Evolutionary conservation across 441 rosid species (phyloP), one percentile per base, ranked within the genome.

Genomic region (Sinapis alba): DNA sequence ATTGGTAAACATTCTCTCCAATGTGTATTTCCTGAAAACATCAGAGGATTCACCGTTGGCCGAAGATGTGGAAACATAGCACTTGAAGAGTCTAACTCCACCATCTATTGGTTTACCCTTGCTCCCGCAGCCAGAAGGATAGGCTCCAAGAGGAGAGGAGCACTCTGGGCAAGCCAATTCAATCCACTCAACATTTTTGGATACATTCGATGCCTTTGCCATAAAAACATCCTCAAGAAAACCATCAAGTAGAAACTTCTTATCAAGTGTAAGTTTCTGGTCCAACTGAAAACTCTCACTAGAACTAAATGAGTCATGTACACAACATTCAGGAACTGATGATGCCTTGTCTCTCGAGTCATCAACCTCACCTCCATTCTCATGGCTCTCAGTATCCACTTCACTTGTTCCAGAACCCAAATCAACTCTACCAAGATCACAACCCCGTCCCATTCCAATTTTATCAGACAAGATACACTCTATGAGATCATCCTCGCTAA

Each of bases 81-180:
- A 89, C 78, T 95, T 95, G 65, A 89, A 90, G 67, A 95, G 82
- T 75, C 96, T 84, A 83, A 92, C 85, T 69, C 96, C 98, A 77
- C 85, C 86, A 71, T 95, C 97, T 53, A 89, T 62, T 12, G 89
- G 86, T 23, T 76, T 73, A 62, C 2, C 11, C 1, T 54, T 76
- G 50, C 65, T 83, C 51, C 41, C 45, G 10, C 36, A 66, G 12
- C 82, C 50, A 81, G 80, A 81, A 68, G 98, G 98, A 76, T 85
- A 91, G 16, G 90, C 91, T 80, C 91, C 94, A 59, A 87, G 85
- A 58, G 78, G 85, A 27, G 82, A 80, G 36, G 84, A 84, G 66
- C 91, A 89, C 28, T 64, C 63, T 34, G 92, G 83, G 68, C 99
- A 95, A 24, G 45, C 20, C 53, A 86, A 86, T 74, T 91, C 92